phyloP scores from a whole-genome alignment of 371 early-diverging fungal species.

The Actinomortierella ambigua region DNA sequence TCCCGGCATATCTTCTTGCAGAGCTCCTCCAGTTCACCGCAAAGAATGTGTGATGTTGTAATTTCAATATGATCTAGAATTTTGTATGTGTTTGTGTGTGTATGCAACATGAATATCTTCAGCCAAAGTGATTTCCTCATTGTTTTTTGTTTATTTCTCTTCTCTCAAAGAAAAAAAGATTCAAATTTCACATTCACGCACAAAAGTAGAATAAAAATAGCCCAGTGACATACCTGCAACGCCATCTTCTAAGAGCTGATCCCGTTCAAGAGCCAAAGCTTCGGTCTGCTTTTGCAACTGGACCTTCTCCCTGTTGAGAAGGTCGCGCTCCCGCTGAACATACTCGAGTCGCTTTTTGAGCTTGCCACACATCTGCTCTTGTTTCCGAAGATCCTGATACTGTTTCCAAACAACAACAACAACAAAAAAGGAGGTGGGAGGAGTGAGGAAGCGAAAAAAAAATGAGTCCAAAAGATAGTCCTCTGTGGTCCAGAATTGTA shows the following conservation, averaged over 20 bases:
- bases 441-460: not conserved
- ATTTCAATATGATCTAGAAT: slow-evolving; percentile 10
- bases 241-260: slow-evolving; percentile 14
- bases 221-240: slow-evolving; percentile 7
- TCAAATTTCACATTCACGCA: too few species aligned
- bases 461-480: too few species aligned
- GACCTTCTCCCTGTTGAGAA: slow-evolving; percentile 46
- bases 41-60: slow-evolving; percentile 11
- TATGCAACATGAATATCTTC: too few species aligned
- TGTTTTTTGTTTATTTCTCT: too few species aligned
- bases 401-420: slow-evolving; percentile 9
- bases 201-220: not conserved
- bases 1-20: slow-evolving; percentile 22
- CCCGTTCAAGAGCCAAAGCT: slow-evolving; percentile 27
- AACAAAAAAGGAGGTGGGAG: not conserved
- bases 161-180: slow-evolving; percentile 1
- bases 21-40: slow-evolving; percentile 20
- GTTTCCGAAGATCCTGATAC: slow-evolving; percentile 49
- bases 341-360: slow-evolving; percentile 25
- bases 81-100: too few species aligned
- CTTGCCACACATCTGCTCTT: slow-evolving; percentile 18
- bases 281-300: slow-evolving; percentile 52
- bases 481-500: too few species aligned
- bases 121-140: too few species aligned
- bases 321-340: slow-evolving; percentile 39